Conservation (phyloP, 2,329 filamentous ascomycete species). For the Diaporthe humulicola region DNA sequence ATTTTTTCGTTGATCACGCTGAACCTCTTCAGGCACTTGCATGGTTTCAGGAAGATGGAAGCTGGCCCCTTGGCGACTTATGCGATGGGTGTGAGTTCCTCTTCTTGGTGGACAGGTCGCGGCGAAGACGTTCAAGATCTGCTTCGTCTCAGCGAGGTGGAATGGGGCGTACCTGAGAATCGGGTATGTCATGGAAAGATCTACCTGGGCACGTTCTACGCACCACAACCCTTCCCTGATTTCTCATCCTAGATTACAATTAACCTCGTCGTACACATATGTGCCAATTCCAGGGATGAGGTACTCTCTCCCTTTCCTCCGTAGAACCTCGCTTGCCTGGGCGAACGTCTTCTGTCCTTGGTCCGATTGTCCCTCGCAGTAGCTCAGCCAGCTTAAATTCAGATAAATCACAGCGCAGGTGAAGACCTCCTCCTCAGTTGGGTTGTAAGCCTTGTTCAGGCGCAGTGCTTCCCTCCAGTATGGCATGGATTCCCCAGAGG, state of each 20-base stretch:
- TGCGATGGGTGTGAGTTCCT: neutral
- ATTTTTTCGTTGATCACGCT: conserved; percentile 7
- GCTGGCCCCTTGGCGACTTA: conserved; percentile 5
- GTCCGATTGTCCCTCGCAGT: neutral
- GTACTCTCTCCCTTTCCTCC: neutral
- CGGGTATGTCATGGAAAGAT: too few species aligned
- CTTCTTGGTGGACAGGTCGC: neutral
- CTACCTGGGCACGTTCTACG: too few species aligned
- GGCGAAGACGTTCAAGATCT: conserved; percentile 12
- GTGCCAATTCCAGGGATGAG: conserved; percentile 6
- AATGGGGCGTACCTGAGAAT: neutral
- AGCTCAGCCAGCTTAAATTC: conserved; percentile 14
- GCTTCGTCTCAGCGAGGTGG: conserved; percentile 9
- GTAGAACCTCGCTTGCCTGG: neutral
- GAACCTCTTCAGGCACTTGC: neutral
- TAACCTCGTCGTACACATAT: neutral
- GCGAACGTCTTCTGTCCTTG: neutral
- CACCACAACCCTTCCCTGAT: too few species aligned
- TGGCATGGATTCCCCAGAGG: neutral
- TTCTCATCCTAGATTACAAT: too few species aligned
- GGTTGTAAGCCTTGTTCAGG: neutral
- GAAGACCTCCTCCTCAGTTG: conserved; percentile 9
- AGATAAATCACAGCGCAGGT: conserved; percentile 17
- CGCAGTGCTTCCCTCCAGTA: conserved; percentile 10
- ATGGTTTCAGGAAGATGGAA: neutral